A percentile compares a stretch with the other conserved stretches of the same genome.
phyloP scores from a whole-genome alignment of 768 basidiomycete species.

The Rhodotorula babjevae region DNA sequence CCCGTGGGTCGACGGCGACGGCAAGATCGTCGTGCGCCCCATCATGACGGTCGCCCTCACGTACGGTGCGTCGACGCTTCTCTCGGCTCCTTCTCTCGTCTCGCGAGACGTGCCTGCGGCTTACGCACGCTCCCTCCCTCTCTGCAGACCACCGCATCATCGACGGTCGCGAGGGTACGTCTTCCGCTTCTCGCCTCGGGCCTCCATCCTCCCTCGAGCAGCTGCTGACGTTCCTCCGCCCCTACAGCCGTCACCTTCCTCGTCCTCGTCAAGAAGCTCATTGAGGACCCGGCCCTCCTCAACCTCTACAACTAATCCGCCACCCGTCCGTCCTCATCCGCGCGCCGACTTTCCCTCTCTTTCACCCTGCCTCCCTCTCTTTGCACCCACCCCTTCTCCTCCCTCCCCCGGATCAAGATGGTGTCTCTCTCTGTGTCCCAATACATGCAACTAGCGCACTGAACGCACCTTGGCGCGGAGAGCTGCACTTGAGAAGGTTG shows the following conservation, averaged over 20 bases:
- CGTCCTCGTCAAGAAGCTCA: conserved; percentile 85
- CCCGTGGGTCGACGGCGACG: conserved; percentile 75
- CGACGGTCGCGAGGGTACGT: conserved; percentile 75
- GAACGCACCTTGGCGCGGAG: too few species aligned
- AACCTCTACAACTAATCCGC: conserved; percentile 12
- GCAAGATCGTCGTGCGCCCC: conserved; percentile 91
- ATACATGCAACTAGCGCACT: too few species aligned
- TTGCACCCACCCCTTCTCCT: too few species aligned
- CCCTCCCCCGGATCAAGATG: too few species aligned
- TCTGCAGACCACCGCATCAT: conserved; percentile 70
- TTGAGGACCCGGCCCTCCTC: conserved; percentile 70
- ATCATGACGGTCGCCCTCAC: conserved; percentile 69
- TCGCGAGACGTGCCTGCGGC: background rate
- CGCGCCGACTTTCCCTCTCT: too few species aligned
- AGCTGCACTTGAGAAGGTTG: too few species aligned
- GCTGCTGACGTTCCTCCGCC: background rate
- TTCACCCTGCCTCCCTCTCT: too few species aligned
- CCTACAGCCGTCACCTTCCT: conserved; percentile 86
- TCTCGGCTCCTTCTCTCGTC: background rate
- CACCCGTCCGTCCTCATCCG: too few species aligned
- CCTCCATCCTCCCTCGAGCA: background rate
- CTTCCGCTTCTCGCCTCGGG: background rate
- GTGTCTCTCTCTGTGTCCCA: too few species aligned
- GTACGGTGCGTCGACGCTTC: conserved; percentile 54
- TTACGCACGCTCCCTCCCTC: too few species aligned